Evolutionary conservation across 2,329 filamentous ascomycete species (phyloP), one percentile per base, ranked within the genome.

Genomic region (Colletotrichum sp.): DNA sequence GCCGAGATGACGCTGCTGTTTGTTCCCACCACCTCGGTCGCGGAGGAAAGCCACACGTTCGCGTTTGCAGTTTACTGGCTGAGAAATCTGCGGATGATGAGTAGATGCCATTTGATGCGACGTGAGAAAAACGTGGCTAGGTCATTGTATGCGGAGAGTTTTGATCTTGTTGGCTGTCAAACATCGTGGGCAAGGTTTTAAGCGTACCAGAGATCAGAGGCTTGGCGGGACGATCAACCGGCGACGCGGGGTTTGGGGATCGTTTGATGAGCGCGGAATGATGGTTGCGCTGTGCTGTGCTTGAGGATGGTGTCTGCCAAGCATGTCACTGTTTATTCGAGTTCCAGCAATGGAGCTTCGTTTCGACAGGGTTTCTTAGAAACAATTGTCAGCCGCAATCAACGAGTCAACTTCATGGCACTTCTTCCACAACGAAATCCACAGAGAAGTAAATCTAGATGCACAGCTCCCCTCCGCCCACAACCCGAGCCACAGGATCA

Each of bases 161-260:
- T 49, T 49, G 10, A 49, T 2, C 44, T 8, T 7, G 44, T 49
- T 1, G n/a, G n/a, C 44, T 49, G 44, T 21, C 44, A 1, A 12
- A 2, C 1, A 13, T 21, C 10, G 1, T 21, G n/a, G 44, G 6
- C n/a, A 21, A 49, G 44, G 44, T 0, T 7, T 21, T 3, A 21
- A 21, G 44, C 18, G 18, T 13, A 49, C 44, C 44, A 49, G n/a
- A 21, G n/a, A 49, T 49, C n/a, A 4, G 44, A 21, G n/a, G 44
- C n/a, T 49, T 49, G 44, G 44, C 44, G 44, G n/a, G 44, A 13
- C 10, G 44, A 21, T 21, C 15, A 3, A 49, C n/a, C 0, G 44
- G n/a, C 7, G 10, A 13, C 8, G 44, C 10, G 44, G 44, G 44
- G n/a, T 5, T 44, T 3, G 18, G 3, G 44, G 44, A 13, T 49